Base-by-base conservation (phyloP, 306 rosid genomes). In the Betula pendula region DNA sequence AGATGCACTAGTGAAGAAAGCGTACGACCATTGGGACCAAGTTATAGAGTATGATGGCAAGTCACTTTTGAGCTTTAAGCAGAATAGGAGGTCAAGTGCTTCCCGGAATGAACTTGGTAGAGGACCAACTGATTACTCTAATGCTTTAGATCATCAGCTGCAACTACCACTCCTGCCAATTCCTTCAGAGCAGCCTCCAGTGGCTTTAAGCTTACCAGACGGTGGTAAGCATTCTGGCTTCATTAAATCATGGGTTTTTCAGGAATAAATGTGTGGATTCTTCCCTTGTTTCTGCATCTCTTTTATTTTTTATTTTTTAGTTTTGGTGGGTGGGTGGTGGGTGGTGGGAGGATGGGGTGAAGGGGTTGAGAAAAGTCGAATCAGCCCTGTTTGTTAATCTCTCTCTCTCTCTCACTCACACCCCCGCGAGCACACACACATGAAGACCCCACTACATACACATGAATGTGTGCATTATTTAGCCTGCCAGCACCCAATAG, bases 11-110 rank as follows among this genome's bases (percentile, higher is more conserved):
- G 97, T 96, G 87, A 96, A 96, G 83, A 92, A 90, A 85, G 98
- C 99, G 50, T 96, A 96, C 58, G 99, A 96, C 22, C 86, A 91
- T 81, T 96, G 99, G 99, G 89, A 89, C 43, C 94, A 88, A 72
- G 99, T 91, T 73, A 70, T 91, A 66, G 96, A 96, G 72, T 96
- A 96, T 75, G 98, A 96, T 84, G 97, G 98, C 45, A 96, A 93
- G 83, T 86, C 99, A 68, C 92, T 89, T 29, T 75, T 91, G 82
- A 78, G 75, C 82, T 81, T 77, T 55, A 85, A 83, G 78, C 86
- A 85, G 72, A 80, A 74, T 74, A 84, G 73, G 75, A 84, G 86
- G 80, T 56, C 85, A 8, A 76, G 22, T 72, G 73, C 80, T 42
- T 65, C 90, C 67, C 89, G 81, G 75, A 84, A 82, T 73, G 97